Base-by-base conservation (phyloP, 1,139 yeast genomes). In the Komagataea norvegica region DNA sequence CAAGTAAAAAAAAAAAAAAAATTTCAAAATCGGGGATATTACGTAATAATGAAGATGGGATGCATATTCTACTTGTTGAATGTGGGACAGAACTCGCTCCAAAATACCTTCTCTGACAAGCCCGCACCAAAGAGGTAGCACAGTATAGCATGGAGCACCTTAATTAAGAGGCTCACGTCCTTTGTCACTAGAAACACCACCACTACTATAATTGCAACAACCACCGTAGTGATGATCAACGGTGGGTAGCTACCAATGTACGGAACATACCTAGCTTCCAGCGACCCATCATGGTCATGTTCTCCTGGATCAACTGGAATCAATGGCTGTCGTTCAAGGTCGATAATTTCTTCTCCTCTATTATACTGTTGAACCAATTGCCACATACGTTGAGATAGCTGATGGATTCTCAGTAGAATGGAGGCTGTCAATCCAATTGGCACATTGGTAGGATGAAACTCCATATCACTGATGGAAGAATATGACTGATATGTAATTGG, bases 261-360 rank as follows among this genome's bases (percentile, higher is more conserved):
- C 8, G 42, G n/a, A 3, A 32, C 7, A 8, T 32, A 27, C 6
- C 33, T 29, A 6, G 22, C 43, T 2, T 33, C 36, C n/a, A 6
- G 20, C 15, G 5, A n/a, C 16, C 6, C 6, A 3, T 8, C 22
- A 2, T n/a, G 14, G n/a, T n/a, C 23, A 10, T 13, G 10, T 18
- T 8, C 5, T 7, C 8, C 26, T 22, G 20, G 14, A 19, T 16
- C 20, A 6, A 27, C 8, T 4, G 34, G 36, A 22, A 50, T 11
- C 13, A 45, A 44, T 1, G 51, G 52, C 25, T 48, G 52, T 34
- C 50, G 44, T 26, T 49, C 52, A 14, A 45, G 40, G 26, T 42
- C 45, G 6, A 13, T 20, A 10, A 28, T 11, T n/a, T 6, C 22
- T n/a, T 16, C 19, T 19, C 33, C 24, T 25, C 42, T 24, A 21